Evolutionary conservation across 257 asterid genomes (phyloP).

Genomic region (Coffea eugenioides): DNA sequence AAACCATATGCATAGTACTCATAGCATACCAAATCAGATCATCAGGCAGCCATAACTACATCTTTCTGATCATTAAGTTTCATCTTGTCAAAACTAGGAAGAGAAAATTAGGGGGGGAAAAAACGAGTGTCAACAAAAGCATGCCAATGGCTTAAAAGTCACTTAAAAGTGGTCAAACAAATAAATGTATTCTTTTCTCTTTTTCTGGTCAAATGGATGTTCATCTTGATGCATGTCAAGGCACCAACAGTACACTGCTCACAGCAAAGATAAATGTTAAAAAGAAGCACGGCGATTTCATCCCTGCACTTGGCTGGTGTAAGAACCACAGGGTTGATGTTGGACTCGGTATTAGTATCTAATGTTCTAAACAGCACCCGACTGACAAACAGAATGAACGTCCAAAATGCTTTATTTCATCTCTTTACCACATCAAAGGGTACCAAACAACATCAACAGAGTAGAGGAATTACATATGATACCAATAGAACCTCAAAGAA

Average conservation of each 20-base stretch:
- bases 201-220: not conserved
- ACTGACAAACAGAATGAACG: not conserved
- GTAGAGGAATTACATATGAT: not conserved
- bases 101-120: not conserved
- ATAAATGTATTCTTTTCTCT: not conserved
- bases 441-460: not conserved
- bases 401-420: not conserved
- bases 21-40: not conserved
- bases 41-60: not conserved
- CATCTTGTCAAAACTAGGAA: not conserved
- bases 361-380: not conserved
- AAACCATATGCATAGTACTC: not conserved
- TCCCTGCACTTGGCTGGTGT: not conserved
- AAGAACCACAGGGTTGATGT: not conserved
- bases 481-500: not conserved
- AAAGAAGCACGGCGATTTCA: not conserved
- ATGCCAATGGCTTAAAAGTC: not conserved
- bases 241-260: constrained; percentile 4
- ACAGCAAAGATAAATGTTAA: not conserved
- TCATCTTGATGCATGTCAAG: not conserved
- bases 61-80: not conserved
- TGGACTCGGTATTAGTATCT: not conserved
- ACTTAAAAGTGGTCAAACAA: not conserved
- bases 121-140: not conserved
- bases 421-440: too few relatives aligned